Base-by-base conservation (phyloP, 1,284 basidiomycete species). In the Kwoniella shivajii region DNA sequence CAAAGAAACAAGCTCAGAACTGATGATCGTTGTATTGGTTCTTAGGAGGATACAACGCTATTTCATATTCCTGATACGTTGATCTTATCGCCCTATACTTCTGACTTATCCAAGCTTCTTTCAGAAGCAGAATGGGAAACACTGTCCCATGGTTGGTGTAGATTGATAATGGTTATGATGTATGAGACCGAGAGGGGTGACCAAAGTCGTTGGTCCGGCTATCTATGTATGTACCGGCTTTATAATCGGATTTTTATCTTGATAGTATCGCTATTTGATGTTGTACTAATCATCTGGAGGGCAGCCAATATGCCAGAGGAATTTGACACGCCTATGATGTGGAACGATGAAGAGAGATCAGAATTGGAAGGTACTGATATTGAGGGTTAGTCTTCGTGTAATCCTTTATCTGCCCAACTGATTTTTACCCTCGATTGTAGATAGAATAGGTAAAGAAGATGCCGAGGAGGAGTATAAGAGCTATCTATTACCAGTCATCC, bases 251-350 rank as follows among this genome's bases (percentile, higher is more conserved):
- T 16, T 18, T 38, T 11, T 20, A 36, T 37, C 29, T 54, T 53
- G 38, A 56, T 30, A 33, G 16, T 7, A 20, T 42, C 13, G 20
- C 7, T 38, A 4, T 22, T 33, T 42, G n/a, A 36, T 20, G 9
- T 22, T 29, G 22, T 33, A 24, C 16, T 29, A 7, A 33, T 6
- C 30, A 46, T n/a, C n/a, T n/a, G n/a, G n/a, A n/a, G n/a, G n/a
- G n/a, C 64, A 72, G 71, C 68, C 31, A 74, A 77, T 33, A 82
- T 97, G 67, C 94, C 95, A 0, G 80, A 71, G 1, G 60, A 65
- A 9, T 99, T 99, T 71, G 84, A 88, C 63, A 95, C 93, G 0
- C 92, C 94, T 1, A 98, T 99, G 91, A 96, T 97, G 75, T 99
- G 95, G 96, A 78, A 72, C 29, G 81, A 83, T 1, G 81, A 82